A percentile compares a stretch with the other conserved stretches of the same genome.
Conservation (phyloP, 352 stramenopile species). For the Lagenidium sp. region DNA sequence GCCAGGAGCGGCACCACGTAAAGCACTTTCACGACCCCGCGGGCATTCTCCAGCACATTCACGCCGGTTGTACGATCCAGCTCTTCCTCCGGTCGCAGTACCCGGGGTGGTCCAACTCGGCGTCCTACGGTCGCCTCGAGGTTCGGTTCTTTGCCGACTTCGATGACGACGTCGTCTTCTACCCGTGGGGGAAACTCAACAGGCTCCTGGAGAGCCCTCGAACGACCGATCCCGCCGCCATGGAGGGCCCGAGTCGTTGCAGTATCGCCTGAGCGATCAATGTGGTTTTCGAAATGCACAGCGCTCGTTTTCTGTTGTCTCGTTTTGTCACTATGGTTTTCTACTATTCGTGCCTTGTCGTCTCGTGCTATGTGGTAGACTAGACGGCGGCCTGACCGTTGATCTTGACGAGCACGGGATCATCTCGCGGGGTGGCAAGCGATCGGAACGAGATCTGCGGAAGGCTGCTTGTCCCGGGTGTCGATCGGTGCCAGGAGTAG, state of each 20-base stretch:
- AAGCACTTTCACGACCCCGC: slow-evolving; percentile 29
- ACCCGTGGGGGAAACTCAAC: background rate
- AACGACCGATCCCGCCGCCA: too few relatives aligned
- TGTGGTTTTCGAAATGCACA: background rate
- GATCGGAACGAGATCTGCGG: slow-evolving; percentile 18
- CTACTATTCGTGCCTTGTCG: background rate
- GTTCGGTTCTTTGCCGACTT: slow-evolving; percentile 13
- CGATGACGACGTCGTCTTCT: slow-evolving; percentile 6
- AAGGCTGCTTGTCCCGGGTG: slow-evolving; percentile 2
- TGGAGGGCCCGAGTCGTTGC: background rate
- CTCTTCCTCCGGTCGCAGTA: slow-evolving; percentile 55
- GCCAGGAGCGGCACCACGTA: slow-evolving; percentile 43
- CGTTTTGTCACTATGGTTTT: too few relatives aligned
- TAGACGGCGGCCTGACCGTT: background rate
- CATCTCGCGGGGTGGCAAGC: slow-evolving; percentile 15
- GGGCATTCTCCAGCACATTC: slow-evolving; percentile 25
- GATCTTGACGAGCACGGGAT: slow-evolving; percentile 10
- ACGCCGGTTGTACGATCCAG: slow-evolving; percentile 29
- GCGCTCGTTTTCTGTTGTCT: too few relatives aligned
- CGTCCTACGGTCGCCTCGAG: slow-evolving; percentile 40
- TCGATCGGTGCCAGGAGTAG: slow-evolving; percentile 15
- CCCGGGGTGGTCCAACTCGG: slow-evolving; percentile 54
- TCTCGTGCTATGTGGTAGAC: background rate
- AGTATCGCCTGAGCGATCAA: background rate
- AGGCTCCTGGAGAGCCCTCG: background rate